Conservation (phyloP, 352 stramenopile species). For the Globisporangium mamillatum region DNA sequence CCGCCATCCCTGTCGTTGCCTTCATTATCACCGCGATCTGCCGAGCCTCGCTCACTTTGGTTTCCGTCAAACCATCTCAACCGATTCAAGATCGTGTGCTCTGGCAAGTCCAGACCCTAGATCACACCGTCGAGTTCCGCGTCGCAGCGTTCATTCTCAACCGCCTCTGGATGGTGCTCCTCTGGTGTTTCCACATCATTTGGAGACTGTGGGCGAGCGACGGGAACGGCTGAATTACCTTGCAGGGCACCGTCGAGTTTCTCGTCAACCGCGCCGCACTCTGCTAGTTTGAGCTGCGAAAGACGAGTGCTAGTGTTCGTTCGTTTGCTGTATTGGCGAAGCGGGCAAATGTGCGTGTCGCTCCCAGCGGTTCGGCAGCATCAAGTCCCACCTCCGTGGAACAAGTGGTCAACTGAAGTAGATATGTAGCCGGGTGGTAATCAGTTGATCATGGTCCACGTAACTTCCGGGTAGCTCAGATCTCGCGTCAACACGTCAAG, state of each 20-base stretch:
- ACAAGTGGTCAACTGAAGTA: too few relatives aligned
- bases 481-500: too few relatives aligned
- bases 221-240: background rate
- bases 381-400: too few relatives aligned
- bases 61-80: constrained; percentile 3
- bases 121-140: background rate
- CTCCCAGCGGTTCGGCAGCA: background rate
- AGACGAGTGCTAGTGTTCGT: too few relatives aligned
- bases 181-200: background rate
- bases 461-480: too few relatives aligned
- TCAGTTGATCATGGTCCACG: too few relatives aligned
- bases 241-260: constrained; percentile 16
- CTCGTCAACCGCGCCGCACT: background rate
- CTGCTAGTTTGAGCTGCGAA: too few relatives aligned
- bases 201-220: background rate
- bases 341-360: background rate
- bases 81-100: constrained; percentile 8
- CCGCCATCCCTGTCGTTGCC: background rate
- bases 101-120: background rate
- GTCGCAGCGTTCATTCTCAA: constrained; percentile 6
- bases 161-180: constrained; percentile 5
- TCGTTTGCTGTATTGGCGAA: too few relatives aligned
- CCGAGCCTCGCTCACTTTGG: constrained; percentile 1
- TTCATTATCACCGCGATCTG: constrained; percentile 6
- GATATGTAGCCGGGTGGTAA: too few relatives aligned